Evolutionary conservation across 164 flowering plant species (phyloP), one percentile per base, ranked within the genome.

Genomic region (Houttuynia cordata): DNA sequence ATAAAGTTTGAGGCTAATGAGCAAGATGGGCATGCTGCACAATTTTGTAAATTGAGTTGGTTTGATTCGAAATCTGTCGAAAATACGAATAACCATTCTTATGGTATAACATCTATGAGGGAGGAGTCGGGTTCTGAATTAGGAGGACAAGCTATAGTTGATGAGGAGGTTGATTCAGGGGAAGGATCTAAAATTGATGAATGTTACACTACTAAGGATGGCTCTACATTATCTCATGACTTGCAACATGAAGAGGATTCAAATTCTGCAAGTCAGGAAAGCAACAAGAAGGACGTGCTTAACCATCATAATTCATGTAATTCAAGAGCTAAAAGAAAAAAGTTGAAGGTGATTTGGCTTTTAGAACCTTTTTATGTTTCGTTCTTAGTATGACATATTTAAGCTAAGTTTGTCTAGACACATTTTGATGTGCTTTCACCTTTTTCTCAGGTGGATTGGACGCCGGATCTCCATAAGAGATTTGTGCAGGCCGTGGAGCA

Each of bases 401-500:
- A 3, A 20, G 25, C 25, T 10, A 54, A 54, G 18, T 54, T 24
- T 6, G 57, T 24, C 49, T 45, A 45, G 12, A 12, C 15, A 45
- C 17, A 45, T 45, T 10, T n/a, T 45, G 2, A 7, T 45, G 17
- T 45, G 24, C 22, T 37, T 57, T 39, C 59, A 57, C 17, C 22
- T 30, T 9, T 20, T 17, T 42, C 64, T 60, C 79, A 89, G 93
- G 91, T 89, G 51, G 96, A 86, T 64, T 86, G 96, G 96, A 83
- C 91, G 0, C 73, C 85, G n/a, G 96, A 89, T 10, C 74, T 88
- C 62, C 96, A 88, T 73, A 81, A 80, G 61, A 83, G 76, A 37
- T 86, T 88, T 74, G 87, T 86, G 60, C 76, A 83, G 70, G 92
- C 91, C 4, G 88, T 88, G 54, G 91, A 86, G 71, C 83, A 86